Base-by-base conservation (phyloP, 768 basidiomycete genomes). In the Lactarius vividus region DNA sequence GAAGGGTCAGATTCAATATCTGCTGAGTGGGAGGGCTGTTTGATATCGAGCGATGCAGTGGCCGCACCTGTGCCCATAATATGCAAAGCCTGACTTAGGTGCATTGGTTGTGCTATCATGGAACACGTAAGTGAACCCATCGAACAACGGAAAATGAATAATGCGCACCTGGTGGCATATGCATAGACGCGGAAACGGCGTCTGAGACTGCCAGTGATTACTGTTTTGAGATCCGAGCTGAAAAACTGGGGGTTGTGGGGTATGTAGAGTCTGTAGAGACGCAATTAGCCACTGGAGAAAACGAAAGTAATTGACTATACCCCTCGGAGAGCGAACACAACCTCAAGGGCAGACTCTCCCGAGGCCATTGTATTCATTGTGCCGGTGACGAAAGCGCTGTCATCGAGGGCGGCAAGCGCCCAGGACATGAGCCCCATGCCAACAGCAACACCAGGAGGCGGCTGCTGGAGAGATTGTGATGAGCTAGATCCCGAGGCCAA, bases 381-480 rank as follows among this genome's bases (percentile, higher is more conserved):
- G 3, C 91, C 91, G 4, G 84, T 84, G 2, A 88, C 87, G 11
- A 75, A 68, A 1, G 79, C 73, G 9, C 73, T 73, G 23, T 81
- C 81, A 20, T 76, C 79, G 61, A 84, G 80, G 10, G 79, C 79
- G 3, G 81, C 77, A 31, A 91, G 75, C 0, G 82, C 88, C 81
- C 83, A 83, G 0, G 90, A 91, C 83, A 92, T 86, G 6, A 89
- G 78, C 7, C 91, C 91, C 35, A 89, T 80, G 20, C 87, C 91
- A 39, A 91, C 87, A 1, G 89, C 88, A 15, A 92, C 85, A 15
- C 84, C 85, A 62, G 79, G 76, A 62, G 78, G 75, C 18, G 67
- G 62, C 23, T 61, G 59, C 11, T 76, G 70, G 11, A 75, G 62
- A 44, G 66, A 53, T 3, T 72, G 69, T 15, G 65, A 44, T 66